These are phyloP conservation scores for Gossypium trilobum DNA, from an alignment of 441 rosid species.

Conservation along the genomic window DNA sequence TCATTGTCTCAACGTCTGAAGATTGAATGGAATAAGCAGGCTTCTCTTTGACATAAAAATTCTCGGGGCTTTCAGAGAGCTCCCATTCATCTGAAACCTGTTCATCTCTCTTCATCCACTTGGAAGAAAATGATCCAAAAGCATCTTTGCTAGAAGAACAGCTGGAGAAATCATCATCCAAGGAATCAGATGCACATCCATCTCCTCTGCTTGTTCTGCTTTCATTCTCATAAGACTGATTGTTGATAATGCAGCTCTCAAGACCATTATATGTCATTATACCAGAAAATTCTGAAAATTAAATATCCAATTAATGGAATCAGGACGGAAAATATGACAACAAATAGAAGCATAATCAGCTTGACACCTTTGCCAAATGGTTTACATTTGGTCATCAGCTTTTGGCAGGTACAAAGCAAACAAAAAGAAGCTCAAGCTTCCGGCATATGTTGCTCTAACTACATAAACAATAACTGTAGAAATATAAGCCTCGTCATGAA, in stretches of 20 bases:
- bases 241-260: constrained; percentile 70
- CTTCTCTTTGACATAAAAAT: constrained; percentile 50
- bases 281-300: constrained; percentile 34
- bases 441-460: background rate
- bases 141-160: constrained; percentile 89
- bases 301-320: background rate
- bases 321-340: background rate
- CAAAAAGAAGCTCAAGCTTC: background rate
- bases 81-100: constrained; percentile 53
- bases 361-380: background rate
- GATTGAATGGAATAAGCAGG: constrained; percentile 30
- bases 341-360: constrained; percentile 5
- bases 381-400: background rate
- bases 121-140: constrained; percentile 74
- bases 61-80: constrained; percentile 42
- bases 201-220: constrained; percentile 77
- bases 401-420: background rate
- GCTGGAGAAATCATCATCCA: constrained; percentile 75
- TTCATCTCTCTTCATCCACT: constrained; percentile 64
- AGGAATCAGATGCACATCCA: constrained; percentile 64
- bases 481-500: background rate
- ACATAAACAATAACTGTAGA: background rate
- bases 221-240: constrained; percentile 72
- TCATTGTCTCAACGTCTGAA: constrained; percentile 73
- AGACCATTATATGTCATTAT: constrained; percentile 75